These are phyloP conservation scores for Pseudoscleropodium purum DNA, from an alignment of 225 moss, liverwort and hornwort species.

Conservation along the genomic window DNA sequence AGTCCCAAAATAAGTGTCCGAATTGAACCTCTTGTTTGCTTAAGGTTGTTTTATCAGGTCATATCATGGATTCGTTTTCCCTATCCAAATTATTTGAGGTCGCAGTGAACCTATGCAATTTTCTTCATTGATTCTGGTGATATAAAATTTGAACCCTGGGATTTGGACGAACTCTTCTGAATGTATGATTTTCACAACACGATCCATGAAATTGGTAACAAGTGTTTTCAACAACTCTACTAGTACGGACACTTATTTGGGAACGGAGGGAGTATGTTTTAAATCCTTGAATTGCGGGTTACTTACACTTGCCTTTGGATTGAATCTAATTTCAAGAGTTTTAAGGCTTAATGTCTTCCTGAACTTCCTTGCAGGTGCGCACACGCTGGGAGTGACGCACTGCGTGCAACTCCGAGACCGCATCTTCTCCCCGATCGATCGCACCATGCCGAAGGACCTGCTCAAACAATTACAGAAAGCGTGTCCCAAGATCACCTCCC, in stretches of 20 bases:
- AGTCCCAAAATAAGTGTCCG: not conserved
- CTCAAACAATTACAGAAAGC: not conserved
- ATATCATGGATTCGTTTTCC: not conserved
- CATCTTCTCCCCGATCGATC: constrained; percentile 15
- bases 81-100: not conserved
- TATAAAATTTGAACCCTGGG: no score
- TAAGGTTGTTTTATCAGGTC: not conserved
- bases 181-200: not conserved
- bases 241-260: not conserved
- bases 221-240: not conserved
- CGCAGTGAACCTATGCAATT: not conserved
- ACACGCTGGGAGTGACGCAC: constrained; percentile 27
- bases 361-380: constrained; percentile 2
- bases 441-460: constrained; percentile 1
- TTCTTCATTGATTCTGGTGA: not conserved
- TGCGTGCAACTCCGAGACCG: constrained; percentile 14
- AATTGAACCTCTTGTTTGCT: not conserved
- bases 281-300: not conserved
- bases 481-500: not conserved
- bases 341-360: not conserved
- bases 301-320: not conserved
- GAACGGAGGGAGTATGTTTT: not conserved
- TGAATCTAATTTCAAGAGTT: not conserved
- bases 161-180: not conserved
- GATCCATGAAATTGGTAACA: not conserved